These are phyloP conservation scores for Volvox carteri DNA, from an alignment of 163 green algal genomes.

Conservation along the genomic window DNA sequence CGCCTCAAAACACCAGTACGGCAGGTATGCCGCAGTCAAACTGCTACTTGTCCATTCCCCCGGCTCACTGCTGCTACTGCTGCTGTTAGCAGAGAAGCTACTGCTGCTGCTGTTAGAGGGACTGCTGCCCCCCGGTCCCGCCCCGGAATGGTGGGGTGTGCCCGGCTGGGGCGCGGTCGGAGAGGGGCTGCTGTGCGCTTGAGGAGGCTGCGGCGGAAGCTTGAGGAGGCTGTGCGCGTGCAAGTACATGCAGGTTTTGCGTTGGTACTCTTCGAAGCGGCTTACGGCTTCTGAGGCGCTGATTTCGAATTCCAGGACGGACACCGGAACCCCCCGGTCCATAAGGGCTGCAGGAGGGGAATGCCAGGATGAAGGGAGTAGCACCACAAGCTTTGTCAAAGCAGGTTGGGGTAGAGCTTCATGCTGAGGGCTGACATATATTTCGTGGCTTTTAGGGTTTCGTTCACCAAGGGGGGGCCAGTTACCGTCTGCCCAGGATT, in stretches of 20 bases:
- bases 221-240: slow-evolving; percentile 46
- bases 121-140: background rate
- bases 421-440: background rate
- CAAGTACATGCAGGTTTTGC: slow-evolving; percentile 35
- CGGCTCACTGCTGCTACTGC: background rate
- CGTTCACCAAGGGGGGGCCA: background rate
- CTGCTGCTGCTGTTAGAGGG: background rate
- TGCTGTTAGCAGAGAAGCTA: background rate
- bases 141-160: background rate
- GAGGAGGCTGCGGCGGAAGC: background rate
- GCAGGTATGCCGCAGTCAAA: slow-evolving; percentile 33
- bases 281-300: slow-evolving; percentile 26
- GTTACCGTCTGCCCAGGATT: background rate
- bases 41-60: too few relatives aligned
- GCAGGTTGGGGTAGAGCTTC: background rate
- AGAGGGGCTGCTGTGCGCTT: background rate
- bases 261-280: slow-evolving; percentile 51
- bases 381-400: background rate
- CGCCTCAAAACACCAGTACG: slow-evolving; percentile 56
- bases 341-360: slow-evolving; percentile 2
- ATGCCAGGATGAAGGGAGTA: background rate
- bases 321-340: slow-evolving; percentile 22
- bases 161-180: background rate
- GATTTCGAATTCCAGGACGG: slow-evolving; percentile 32
- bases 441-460: background rate